Evolutionary conservation across 139 green algal genomes (phyloP).

Genomic region (Microglena sp.): DNA sequence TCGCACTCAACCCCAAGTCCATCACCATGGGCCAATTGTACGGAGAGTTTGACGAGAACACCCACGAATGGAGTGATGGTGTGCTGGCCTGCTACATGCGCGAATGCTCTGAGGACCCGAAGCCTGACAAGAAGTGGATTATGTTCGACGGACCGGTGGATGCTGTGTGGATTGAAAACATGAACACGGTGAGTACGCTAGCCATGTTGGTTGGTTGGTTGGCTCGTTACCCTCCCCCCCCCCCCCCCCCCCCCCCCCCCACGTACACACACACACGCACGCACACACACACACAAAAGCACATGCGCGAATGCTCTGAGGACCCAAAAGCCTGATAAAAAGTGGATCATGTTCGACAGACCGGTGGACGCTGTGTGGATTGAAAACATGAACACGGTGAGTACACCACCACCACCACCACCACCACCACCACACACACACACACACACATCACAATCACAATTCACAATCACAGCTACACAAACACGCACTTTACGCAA

Average conservation of each 20-base stretch:
- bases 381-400: constrained; percentile 64
- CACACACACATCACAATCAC: no score
- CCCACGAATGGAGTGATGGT: constrained; percentile 73
- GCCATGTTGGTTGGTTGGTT: background rate
- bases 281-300: no score
- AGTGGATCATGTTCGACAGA: constrained; percentile 73
- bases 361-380: constrained; percentile 62
- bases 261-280: no score
- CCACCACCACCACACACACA: no score
- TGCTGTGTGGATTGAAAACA: constrained; percentile 64
- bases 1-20: constrained; percentile 65
- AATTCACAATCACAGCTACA: no score
- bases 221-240: no score
- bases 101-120: constrained; percentile 54
- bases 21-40: constrained; percentile 78
- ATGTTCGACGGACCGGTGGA: constrained; percentile 75
- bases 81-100: constrained; percentile 75
- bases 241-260: no score
- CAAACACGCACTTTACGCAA: background rate
- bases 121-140: constrained; percentile 72
- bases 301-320: constrained; percentile 63
- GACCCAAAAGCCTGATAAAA: constrained; percentile 62
- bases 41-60: constrained; percentile 71
- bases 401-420: no score
- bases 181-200: constrained; percentile 44